Evolutionary conservation across 2,329 filamentous ascomycete genomes (phyloP).

Genomic region (Paecilomyces niveus): DNA sequence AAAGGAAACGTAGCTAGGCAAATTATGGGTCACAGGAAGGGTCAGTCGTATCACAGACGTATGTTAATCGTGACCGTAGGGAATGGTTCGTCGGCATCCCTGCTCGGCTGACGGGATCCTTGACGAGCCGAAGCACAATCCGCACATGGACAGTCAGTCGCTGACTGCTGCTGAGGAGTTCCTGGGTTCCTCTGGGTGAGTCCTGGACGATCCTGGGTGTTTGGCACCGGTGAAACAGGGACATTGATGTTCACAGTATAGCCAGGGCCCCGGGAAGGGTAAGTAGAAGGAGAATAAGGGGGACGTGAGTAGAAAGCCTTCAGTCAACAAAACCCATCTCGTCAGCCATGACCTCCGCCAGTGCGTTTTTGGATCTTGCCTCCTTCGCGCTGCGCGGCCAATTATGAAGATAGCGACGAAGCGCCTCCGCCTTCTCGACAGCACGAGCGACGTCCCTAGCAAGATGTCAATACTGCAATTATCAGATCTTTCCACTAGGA

Average conservation of each 20-base stretch:
- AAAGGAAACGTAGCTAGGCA: no score
- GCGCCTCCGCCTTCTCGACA: constrained; percentile 42
- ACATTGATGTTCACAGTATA: not conserved
- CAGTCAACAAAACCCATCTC: constrained; percentile 52
- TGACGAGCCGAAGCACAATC: not conserved
- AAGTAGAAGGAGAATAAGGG: not conserved
- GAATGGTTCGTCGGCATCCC: not conserved
- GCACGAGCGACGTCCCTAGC: constrained; percentile 41
- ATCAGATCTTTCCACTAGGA: not conserved
- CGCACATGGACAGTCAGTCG: not conserved
- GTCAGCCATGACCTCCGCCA: constrained; percentile 49
- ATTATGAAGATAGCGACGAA: constrained; percentile 33
- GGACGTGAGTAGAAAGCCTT: constrained; percentile 2
- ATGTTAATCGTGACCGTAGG: not conserved
- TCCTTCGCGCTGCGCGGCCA: constrained; percentile 47
- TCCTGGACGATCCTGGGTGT: not conserved
- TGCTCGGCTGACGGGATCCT: not conserved
- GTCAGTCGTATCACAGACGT: not conserved
- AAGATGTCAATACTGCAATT: constrained; percentile 5
- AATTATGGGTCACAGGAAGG: not conserved
- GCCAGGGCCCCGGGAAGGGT: not conserved
- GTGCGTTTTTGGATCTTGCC: constrained; percentile 30
- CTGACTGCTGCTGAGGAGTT: not conserved
- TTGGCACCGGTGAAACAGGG: not conserved
- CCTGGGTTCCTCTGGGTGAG: not conserved